These are phyloP conservation scores for Nectriaceae sp. DNA, from an alignment of 2,329 filamentous ascomycete species.

Conservation along the genomic window DNA sequence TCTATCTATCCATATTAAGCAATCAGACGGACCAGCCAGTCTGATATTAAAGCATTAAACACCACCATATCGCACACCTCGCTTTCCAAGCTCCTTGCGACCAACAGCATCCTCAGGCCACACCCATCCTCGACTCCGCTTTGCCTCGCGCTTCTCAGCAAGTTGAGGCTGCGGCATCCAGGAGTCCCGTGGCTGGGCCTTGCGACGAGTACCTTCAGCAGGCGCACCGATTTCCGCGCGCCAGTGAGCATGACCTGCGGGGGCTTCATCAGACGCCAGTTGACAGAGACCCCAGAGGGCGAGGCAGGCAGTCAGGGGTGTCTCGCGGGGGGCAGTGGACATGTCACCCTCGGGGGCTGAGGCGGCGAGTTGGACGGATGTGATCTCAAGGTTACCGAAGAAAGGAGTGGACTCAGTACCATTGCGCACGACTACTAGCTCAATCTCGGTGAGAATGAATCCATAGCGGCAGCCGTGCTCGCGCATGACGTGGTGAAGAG, in stretches of 20 bases:
- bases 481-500: constrained; percentile 89
- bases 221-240: constrained; percentile 73
- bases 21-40: neutral
- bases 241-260: constrained; percentile 61
- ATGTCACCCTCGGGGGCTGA: constrained; percentile 31
- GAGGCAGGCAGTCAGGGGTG: constrained; percentile 68
- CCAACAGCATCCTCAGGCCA: constrained; percentile 73
- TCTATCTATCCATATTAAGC: neutral
- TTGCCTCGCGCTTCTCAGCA: constrained; percentile 75
- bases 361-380: constrained; percentile 58
- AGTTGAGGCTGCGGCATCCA: constrained; percentile 77
- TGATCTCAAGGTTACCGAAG: constrained; percentile 86
- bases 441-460: constrained; percentile 95
- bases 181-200: constrained; percentile 67
- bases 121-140: constrained; percentile 73
- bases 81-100: constrained; percentile 70
- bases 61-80: constrained; percentile 59
- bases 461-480: constrained; percentile 92
- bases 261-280: constrained; percentile 61
- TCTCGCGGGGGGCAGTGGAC: constrained; percentile 32
- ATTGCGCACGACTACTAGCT: constrained; percentile 86
- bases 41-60: constrained; percentile 13
- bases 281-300: constrained; percentile 79
- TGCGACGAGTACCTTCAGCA: constrained; percentile 70
- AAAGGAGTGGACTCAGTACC: constrained; percentile 72